These are phyloP conservation scores for Mycosphaerelloides madeirae DNA, from an alignment of 2,329 filamentous ascomycete species.

Conservation along the genomic window DNA sequence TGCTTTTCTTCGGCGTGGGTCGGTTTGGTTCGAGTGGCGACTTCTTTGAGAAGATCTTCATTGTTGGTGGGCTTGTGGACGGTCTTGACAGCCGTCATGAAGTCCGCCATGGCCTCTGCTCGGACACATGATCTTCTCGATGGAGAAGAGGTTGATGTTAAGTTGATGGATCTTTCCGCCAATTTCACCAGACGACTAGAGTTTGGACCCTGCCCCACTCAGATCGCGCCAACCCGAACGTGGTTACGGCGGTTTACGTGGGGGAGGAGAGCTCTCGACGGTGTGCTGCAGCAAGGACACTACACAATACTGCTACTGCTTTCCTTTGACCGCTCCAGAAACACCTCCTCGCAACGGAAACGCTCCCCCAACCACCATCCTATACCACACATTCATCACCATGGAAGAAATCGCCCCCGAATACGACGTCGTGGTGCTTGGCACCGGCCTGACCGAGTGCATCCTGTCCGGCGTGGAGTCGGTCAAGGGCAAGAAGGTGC, in stretches of 20 bases:
- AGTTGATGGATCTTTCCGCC: constrained; percentile 3
- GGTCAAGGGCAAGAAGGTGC: constrained; percentile 98
- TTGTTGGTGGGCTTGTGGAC: constrained; percentile 18
- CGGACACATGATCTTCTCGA: constrained; percentile 14
- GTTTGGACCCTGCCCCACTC: no score
- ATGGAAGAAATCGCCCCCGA: constrained; percentile 99
- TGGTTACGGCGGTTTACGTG: no score
- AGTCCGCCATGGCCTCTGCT: constrained; percentile 41
- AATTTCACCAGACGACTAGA: no score
- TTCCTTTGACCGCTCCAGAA: background rate
- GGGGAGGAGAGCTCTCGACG: no score
- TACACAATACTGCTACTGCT: background rate
- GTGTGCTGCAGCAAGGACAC: background rate
- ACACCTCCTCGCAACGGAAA: background rate
- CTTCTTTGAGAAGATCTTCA: background rate
- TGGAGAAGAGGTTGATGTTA: background rate
- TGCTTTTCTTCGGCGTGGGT: background rate
- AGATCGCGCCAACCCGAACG: no score
- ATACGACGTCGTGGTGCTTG: constrained; percentile 98
- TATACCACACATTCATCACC: constrained; percentile 34
- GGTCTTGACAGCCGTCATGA: constrained; percentile 47
- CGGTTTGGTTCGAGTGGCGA: background rate
- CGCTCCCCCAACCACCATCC: background rate
- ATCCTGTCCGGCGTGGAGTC: constrained; percentile 96
- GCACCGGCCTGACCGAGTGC: constrained; percentile 97